Conservation (phyloP, 176 grass and related monocot genomes). For the Oryza punctata region DNA sequence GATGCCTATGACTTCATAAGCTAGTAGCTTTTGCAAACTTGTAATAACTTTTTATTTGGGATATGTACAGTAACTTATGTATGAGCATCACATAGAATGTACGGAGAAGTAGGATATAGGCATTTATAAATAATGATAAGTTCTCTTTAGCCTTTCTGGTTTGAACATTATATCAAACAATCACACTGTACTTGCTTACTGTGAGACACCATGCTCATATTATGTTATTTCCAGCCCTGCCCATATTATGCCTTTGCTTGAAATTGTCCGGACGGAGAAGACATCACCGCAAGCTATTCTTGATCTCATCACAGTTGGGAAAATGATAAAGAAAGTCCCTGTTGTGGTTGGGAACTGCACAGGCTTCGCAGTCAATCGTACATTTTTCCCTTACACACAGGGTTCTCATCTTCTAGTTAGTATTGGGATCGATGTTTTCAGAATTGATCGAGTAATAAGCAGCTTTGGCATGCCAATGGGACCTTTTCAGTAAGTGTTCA, state of each 20-base stretch:
- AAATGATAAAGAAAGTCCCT: constrained; percentile 93
- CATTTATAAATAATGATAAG: constrained; percentile 1
- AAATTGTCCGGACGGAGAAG: constrained; percentile 94
- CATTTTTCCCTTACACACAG: constrained; percentile 95
- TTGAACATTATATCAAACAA: background rate
- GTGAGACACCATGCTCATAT: constrained; percentile 16
- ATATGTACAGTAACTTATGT: background rate
- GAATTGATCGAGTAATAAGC: constrained; percentile 79
- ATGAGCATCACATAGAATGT: constrained; percentile 24
- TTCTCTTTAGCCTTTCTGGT: background rate
- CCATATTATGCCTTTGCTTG: constrained; percentile 97
- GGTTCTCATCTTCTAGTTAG: constrained; percentile 71
- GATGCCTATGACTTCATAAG: background rate
- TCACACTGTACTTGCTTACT: background rate
- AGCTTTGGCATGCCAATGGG: constrained; percentile 99
- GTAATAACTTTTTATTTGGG: background rate
- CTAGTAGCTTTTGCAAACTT: background rate
- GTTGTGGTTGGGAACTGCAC: constrained; percentile 98
- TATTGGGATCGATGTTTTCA: constrained; percentile 86
- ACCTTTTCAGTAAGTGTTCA: constrained; percentile 87
- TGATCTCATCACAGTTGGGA: constrained; percentile 91
- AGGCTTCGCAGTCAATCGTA: constrained; percentile 93
- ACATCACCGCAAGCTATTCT: constrained; percentile 92
- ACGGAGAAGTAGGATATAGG: background rate
- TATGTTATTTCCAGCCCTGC: constrained; percentile 77